Conservation (phyloP, 2,329 filamentous ascomycete genomes). For the Penicillium sp. region DNA sequence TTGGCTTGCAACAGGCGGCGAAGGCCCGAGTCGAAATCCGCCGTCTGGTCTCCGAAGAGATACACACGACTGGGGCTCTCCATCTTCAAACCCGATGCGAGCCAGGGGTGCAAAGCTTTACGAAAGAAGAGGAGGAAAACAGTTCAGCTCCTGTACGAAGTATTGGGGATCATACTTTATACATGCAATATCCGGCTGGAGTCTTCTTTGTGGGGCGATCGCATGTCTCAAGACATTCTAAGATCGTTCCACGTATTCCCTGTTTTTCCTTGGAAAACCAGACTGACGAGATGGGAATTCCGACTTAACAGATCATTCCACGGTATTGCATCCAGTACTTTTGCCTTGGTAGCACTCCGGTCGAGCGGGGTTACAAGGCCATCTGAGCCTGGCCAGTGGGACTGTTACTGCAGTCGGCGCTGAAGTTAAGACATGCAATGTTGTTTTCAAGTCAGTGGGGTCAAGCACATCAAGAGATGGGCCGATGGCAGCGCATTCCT, state of each 20-base stretch:
- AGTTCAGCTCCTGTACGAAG: constrained; percentile 2
- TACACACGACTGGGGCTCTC: constrained; percentile 44
- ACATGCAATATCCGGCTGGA: constrained; percentile 14
- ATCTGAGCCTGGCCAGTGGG: constrained; percentile 19
- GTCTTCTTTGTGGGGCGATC: constrained; percentile 18
- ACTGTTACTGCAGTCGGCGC: constrained; percentile 28
- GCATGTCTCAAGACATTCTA: constrained; percentile 2
- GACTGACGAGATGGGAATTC: background rate
- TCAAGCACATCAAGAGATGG: background rate
- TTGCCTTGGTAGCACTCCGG: constrained; percentile 20
- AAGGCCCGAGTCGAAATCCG: constrained; percentile 50
- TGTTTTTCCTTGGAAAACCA: constrained; percentile 17
- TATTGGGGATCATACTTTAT: constrained; percentile 30
- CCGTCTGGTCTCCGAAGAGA: constrained; percentile 56
- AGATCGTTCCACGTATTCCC: constrained; percentile 13
- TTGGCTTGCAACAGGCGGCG: constrained; percentile 50
- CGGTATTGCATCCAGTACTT: constrained; percentile 4
- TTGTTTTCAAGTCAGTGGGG: constrained; percentile 1
- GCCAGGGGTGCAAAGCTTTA: constrained; percentile 19
- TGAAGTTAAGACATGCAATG: constrained; percentile 4
- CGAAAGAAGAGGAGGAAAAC: constrained; percentile 11
- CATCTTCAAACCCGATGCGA: constrained; percentile 34
- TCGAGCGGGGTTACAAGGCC: constrained; percentile 5
- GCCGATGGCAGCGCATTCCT: background rate
- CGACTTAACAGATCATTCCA: constrained; percentile 8